Percentiles rank a stretch among this genome's conserved stretches.
Evolutionary conservation across 306 rosid genomes (phyloP).

Genomic region (Parietaria judaica): DNA sequence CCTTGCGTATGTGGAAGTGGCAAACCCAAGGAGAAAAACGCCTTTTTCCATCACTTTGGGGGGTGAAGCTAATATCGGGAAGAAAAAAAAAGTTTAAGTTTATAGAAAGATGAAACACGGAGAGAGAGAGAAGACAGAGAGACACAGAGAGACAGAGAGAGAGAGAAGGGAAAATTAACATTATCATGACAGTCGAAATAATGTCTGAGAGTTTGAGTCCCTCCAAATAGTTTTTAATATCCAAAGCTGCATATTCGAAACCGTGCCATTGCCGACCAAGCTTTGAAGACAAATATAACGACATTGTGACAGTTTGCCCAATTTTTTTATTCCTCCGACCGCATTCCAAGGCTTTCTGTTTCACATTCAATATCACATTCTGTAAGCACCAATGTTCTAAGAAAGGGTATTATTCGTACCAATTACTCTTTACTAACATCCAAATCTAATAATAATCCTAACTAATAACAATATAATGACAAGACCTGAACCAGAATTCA

Average conservation of each 20-base stretch:
- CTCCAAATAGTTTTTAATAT: slow-evolving; percentile 71
- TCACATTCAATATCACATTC: neutral
- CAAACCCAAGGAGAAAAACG: slow-evolving; percentile 76
- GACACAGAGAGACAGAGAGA: no score
- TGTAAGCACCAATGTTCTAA: no score
- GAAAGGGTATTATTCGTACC: no score
- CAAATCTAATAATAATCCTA: no score
- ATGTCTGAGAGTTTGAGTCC: slow-evolving; percentile 51
- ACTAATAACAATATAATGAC: no score
- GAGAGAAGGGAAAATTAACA: slow-evolving; percentile 23
- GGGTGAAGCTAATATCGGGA: slow-evolving; percentile 37
- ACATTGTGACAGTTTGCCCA: slow-evolving; percentile 34
- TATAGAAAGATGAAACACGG: neutral
- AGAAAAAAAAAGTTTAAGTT: neutral
- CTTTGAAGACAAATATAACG: slow-evolving; percentile 60
- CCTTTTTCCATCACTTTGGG: slow-evolving; percentile 28
- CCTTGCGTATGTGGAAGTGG: slow-evolving; percentile 73
- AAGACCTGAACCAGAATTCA: no score
- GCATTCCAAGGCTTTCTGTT: slow-evolving; percentile 69
- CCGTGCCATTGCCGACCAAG: slow-evolving; percentile 62
- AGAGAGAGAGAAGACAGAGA: no score
- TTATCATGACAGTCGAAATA: slow-evolving; percentile 65
- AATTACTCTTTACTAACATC: no score
- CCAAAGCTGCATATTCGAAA: slow-evolving; percentile 76
- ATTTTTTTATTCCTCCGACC: slow-evolving; percentile 53